phyloP scores from a whole-genome alignment of 768 basidiomycete genomes.

The Trametes punicea region DNA sequence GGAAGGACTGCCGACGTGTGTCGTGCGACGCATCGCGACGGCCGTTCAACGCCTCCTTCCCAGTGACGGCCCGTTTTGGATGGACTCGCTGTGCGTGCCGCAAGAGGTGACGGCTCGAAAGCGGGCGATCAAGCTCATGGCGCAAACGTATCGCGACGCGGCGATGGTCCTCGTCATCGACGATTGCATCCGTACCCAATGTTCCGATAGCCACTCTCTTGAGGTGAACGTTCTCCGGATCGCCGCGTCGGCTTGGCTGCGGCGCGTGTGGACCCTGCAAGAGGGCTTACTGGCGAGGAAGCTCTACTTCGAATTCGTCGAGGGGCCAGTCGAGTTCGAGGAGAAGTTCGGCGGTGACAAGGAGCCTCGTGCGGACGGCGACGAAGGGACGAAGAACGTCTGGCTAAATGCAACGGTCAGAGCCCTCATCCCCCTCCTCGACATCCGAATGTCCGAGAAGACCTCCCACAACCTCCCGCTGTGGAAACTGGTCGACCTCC shows the following conservation, averaged over 20 bases:
- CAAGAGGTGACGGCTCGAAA: background rate
- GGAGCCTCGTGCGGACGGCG: background rate
- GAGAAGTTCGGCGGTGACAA: background rate
- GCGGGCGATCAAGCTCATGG: slow-evolving; percentile 17
- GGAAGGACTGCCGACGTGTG: slow-evolving; percentile 12
- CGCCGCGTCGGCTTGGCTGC: background rate
- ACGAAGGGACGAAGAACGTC: background rate
- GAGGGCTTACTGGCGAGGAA: background rate
- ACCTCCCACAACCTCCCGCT: background rate
- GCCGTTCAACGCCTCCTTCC: background rate
- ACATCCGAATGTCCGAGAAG: background rate
- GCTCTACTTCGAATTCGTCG: slow-evolving; percentile 1
- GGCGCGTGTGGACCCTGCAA: slow-evolving; percentile 3
- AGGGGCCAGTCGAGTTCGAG: background rate
- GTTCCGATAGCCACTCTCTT: background rate
- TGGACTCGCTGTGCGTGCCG: slow-evolving; percentile 17
- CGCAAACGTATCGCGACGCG: slow-evolving; percentile 13
- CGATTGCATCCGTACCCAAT: slow-evolving; percentile 3
- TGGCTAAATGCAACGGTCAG: background rate
- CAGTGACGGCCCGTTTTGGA: slow-evolving; percentile 8
- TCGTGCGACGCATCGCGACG: background rate
- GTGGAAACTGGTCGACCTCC: background rate
- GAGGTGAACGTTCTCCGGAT: background rate
- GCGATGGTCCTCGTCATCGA: slow-evolving; percentile 12
- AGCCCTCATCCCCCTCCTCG: background rate